Percentiles rank a stretch among this genome's conserved stretches.
phyloP scores from a whole-genome alignment of 768 basidiomycete genomes.

The Chalciporus piperatus region DNA sequence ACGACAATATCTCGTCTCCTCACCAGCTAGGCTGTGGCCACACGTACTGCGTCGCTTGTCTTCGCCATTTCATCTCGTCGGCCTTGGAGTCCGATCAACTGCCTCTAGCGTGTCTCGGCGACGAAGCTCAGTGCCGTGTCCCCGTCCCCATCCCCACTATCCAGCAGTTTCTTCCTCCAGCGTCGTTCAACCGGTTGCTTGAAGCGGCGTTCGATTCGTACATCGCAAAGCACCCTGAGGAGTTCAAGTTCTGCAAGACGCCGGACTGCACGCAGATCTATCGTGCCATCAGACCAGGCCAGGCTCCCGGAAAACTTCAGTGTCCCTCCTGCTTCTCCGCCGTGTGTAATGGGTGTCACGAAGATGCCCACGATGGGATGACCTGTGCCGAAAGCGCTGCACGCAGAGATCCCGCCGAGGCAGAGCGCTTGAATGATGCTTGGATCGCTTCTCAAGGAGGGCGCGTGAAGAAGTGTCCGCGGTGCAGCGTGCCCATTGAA shows the following conservation, averaged over 20 bases:
- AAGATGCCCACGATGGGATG: constrained; percentile 60
- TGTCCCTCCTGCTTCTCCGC: constrained; percentile 54
- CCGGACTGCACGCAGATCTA: no score
- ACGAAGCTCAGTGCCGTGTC: constrained; percentile 54
- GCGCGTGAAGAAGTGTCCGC: constrained; percentile 69
- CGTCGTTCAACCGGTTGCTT: constrained; percentile 53
- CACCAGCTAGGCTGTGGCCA: constrained; percentile 62
- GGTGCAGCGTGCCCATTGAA: constrained; percentile 67
- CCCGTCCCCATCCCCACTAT: constrained; percentile 53
- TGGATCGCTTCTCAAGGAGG: constrained; percentile 57
- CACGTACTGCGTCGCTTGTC: constrained; percentile 59
- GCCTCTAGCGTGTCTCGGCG: constrained; percentile 67
- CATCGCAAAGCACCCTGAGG: no score
- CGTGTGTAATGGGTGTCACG: constrained; percentile 63
- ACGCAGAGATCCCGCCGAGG: constrained; percentile 40
- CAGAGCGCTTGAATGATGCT: constrained; percentile 48
- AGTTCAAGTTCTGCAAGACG: no score
- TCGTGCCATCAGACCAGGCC: no score
- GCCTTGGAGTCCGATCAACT: constrained; percentile 55
- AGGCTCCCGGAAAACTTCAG: no score
- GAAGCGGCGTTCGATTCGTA: constrained; percentile 41
- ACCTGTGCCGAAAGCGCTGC: constrained; percentile 47
- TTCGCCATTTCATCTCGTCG: constrained; percentile 55
- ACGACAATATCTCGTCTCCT: constrained; percentile 40
- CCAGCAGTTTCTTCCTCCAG: constrained; percentile 45